Evolutionary conservation across 83 land plant species (phyloP), one percentile per base, ranked within the genome.

Genomic region (Picea abies): DNA sequence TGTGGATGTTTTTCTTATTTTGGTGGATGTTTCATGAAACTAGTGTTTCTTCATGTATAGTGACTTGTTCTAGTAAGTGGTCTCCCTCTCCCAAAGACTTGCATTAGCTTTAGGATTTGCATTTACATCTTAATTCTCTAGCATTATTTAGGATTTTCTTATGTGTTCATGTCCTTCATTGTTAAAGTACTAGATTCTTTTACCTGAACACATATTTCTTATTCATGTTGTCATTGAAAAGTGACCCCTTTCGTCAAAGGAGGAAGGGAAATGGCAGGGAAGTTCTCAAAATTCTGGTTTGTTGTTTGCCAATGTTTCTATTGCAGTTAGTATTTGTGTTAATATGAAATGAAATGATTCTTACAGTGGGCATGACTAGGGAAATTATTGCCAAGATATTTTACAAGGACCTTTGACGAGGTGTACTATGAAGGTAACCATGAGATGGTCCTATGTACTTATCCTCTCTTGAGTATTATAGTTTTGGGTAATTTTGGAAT

Each of bases 191-290:
- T 26, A 26, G 29, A 8, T 85, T 81, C 6, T 90, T 92, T 80
- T 81, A 88, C 65, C 56, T 90, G 37, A 80, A 87, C 63, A 85
- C 88, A 17, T 94, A 20, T 90, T 86, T 79, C 83, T 92, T 84
- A 80, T 94, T 70, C 84, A 84, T 39, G 35, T 87, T 84, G 3
- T 90, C 94, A 22, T 32, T 89, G 67, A 82, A 84, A 23, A 52
- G 32, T 79, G 72, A 49, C 8, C 70, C 80, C 19, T 29, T 68
- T 61, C 12, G 41, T 19, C 56, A 75, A 5, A 44, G 86, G 8
- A 82, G 62, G 71, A 63, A 79, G 49, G 17, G 44, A 9, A 58
- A 79, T 41, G 37, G 6, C 83, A 77, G 69, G 47, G 72, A 63
- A 37, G 60, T 79, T 17, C 68, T 58, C 47, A 82, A 75, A 35